Conservation (phyloP, 805 yeast species). For the Yarrowia keelungensis region DNA sequence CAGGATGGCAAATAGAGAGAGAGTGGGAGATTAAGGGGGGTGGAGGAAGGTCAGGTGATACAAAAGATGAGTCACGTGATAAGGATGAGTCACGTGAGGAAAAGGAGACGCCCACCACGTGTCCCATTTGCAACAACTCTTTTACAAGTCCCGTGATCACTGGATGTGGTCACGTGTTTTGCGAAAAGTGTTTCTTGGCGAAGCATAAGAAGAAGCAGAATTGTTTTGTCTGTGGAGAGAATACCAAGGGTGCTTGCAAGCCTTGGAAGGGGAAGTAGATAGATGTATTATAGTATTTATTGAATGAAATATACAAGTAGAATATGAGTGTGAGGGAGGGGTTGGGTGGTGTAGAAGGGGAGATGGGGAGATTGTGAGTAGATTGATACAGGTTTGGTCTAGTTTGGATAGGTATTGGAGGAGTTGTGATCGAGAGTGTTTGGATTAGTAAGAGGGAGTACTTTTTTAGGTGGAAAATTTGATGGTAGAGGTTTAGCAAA, state of each 20-base stretch:
- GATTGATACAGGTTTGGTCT: too few species aligned
- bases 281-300: constrained; percentile 3
- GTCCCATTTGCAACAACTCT: constrained; percentile 64
- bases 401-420: too few species aligned
- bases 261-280: constrained; percentile 48
- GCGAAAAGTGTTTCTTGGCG: constrained; percentile 64
- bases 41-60: constrained; percentile 1
- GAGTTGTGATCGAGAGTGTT: too few species aligned
- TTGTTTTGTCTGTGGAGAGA: constrained; percentile 65
- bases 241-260: constrained; percentile 65
- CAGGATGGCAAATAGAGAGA: constrained; percentile 67
- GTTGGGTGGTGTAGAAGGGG: too few species aligned
- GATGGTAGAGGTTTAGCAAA: too few species aligned
- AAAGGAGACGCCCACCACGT: constrained; percentile 57
- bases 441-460: too few species aligned
- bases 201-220: constrained; percentile 54
- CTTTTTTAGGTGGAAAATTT: too few species aligned
- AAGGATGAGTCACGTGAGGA: constrained; percentile 42
- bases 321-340: too few species aligned
- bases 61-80: constrained; percentile 41
- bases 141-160: constrained; percentile 66
- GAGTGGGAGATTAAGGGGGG: constrained; percentile 66
- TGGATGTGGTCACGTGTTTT: constrained; percentile 67
- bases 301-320: too few species aligned
- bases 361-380: too few species aligned